phyloP scores from a whole-genome alignment of 2,329 filamentous ascomycete species.

The Apiospora kogelbergensis region DNA sequence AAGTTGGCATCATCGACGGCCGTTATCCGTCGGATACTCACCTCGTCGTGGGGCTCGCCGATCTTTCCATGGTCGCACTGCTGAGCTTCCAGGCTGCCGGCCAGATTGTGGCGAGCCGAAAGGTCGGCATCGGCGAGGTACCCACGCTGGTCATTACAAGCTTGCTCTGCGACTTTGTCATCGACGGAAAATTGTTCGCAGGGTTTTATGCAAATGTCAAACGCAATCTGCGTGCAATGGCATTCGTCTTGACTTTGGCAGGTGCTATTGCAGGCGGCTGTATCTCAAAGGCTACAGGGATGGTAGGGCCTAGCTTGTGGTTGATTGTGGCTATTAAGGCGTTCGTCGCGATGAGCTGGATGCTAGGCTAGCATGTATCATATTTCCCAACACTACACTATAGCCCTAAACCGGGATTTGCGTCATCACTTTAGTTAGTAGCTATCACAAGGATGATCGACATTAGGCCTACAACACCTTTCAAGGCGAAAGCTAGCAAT shows the following conservation, averaged over 20 bases:
- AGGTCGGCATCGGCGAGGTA: slow-evolving; percentile 53
- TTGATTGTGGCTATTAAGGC: slow-evolving; percentile 44
- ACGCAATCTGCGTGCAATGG: slow-evolving; percentile 46
- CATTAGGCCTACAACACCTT: no score
- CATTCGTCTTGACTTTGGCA: slow-evolving; percentile 39
- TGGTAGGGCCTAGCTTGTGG: slow-evolving; percentile 45
- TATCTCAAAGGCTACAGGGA: slow-evolving; percentile 42
- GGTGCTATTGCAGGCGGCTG: slow-evolving; percentile 49
- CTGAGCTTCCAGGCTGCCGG: slow-evolving; percentile 56
- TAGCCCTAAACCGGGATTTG: no score
- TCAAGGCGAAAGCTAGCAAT: no score
- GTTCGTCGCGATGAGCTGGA: slow-evolving; percentile 34
- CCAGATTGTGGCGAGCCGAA: slow-evolving; percentile 52
- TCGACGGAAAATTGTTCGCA: slow-evolving; percentile 48
- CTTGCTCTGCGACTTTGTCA: slow-evolving; percentile 53
- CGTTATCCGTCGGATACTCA: slow-evolving; percentile 27
- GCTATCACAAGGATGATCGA: no score
- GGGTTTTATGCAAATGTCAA: slow-evolving; percentile 44
- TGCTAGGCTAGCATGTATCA: no score
- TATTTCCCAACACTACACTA: no score
- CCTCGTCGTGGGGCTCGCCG: slow-evolving; percentile 25
- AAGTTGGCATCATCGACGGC: slow-evolving; percentile 29
- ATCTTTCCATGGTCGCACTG: slow-evolving; percentile 38
- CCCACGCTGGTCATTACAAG: slow-evolving; percentile 57
- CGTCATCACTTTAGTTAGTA: no score